Conservation (phyloP, 805 yeast genomes). For the Ogataea neopini region DNA sequence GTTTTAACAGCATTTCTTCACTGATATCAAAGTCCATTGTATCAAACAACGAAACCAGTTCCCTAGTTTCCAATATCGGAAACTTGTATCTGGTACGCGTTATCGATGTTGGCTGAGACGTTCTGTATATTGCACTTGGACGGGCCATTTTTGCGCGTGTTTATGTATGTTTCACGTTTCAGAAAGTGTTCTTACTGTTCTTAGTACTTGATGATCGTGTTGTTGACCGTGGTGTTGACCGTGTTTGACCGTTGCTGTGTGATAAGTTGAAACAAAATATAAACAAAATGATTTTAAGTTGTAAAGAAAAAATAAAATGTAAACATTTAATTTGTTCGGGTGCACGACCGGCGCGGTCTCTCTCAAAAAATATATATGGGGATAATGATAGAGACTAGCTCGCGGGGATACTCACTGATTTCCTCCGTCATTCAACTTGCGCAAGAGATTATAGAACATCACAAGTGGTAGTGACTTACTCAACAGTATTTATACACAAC, state of each 20-base stretch:
- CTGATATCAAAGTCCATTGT: constrained; percentile 32
- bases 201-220: too few relatives aligned
- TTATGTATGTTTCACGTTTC: too few relatives aligned
- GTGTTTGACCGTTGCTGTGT: background rate
- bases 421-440: too few relatives aligned
- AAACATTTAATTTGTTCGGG: background rate
- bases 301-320: constrained; percentile 1
- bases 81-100: constrained; percentile 34
- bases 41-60: constrained; percentile 30
- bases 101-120: constrained; percentile 27
- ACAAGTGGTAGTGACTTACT: too few relatives aligned
- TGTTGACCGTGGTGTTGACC: too few relatives aligned
- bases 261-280: background rate
- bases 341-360: constrained; percentile 1
- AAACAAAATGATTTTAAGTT: background rate
- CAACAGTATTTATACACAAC: too few relatives aligned
- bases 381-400: too few relatives aligned
- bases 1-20: constrained; percentile 33
- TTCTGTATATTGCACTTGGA: constrained; percentile 37
- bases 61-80: constrained; percentile 34
- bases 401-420: too few relatives aligned
- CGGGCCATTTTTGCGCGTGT: constrained; percentile 32
- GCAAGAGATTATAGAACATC: too few relatives aligned
- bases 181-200: too few relatives aligned
- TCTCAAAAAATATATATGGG: background rate